Evolutionary conservation across 2,329 filamentous ascomycete genomes (phyloP), one percentile per base, ranked within the genome.

Genomic region (Ophiostoma piceae): DNA sequence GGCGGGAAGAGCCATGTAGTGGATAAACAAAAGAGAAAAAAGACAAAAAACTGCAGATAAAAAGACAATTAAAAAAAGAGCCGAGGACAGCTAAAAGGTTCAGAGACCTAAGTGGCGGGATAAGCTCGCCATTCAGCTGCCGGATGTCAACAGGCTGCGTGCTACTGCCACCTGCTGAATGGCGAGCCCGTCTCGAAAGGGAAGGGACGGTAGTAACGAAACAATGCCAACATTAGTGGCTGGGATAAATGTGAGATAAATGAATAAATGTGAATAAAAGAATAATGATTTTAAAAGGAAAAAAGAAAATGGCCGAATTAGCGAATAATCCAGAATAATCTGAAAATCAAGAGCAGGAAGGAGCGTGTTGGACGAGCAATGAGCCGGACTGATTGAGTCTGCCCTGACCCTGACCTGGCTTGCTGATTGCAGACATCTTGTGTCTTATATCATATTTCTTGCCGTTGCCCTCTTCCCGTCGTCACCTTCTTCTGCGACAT

Each of bases 71-170:
- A 1, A 32, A 54, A 39, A 41, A 39, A 32, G 64, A 41, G 54
- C 37, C 35, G 54, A 37, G 43, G 35, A 41, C 19, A 26, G 47
- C 29, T 29, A 9, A 19, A 8, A 60, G 51, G 6, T 22, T 37
- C 3, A 16, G 37, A 43, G 54, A 65, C 54, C 37, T 41, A 8
- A 66, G 43, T 67, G 66, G 62, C 43, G 60, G 43, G 47, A 54
- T n/a, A 64, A 73, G 69, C 72, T 73, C 72, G 72, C 71, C 72
- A 73, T 73, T 65, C 60, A 54, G 35, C 67, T 12, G 51, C 37
- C 32, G 16, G 32, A 73, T 73, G 68, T 71, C 72, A 72, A 69
- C 71, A 72, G 68, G 29, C 37, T 60, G 16, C 32, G 68, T 71
- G 66, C 65, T 39, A 67, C 68, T 66, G 43, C 43, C 37, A 43